These are phyloP conservation scores for Knufia petricola DNA, from an alignment of 2,329 filamentous ascomycete species.

Conservation along the genomic window DNA sequence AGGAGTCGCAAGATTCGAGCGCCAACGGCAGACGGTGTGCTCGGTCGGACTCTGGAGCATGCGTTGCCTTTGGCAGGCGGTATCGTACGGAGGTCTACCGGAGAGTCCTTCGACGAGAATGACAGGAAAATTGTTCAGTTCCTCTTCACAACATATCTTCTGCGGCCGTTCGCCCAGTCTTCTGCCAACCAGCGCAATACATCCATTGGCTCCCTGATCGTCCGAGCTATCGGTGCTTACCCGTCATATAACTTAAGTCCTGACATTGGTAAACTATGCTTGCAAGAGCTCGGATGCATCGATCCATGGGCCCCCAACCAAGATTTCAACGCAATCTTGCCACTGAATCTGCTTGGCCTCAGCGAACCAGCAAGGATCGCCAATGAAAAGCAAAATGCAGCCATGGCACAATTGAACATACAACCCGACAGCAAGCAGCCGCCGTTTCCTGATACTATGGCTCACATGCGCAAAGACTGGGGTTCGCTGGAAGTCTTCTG, in stretches of 20 bases:
- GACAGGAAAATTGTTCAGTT: slow-evolving; percentile 45
- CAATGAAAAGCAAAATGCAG: background rate
- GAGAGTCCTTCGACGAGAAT: slow-evolving; percentile 36
- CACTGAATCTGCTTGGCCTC: background rate
- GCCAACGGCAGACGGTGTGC: slow-evolving; percentile 33
- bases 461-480: slow-evolving; percentile 48
- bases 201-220: slow-evolving; percentile 42
- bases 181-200: slow-evolving; percentile 23
- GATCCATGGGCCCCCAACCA: slow-evolving; percentile 39
- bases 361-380: background rate
- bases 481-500: slow-evolving; percentile 49
- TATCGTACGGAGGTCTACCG: slow-evolving; percentile 18
- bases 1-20: slow-evolving; percentile 34
- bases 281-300: slow-evolving; percentile 55
- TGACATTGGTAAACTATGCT: slow-evolving; percentile 39
- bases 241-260: slow-evolving; percentile 30
- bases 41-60: slow-evolving; percentile 32
- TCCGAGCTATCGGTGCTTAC: slow-evolving; percentile 50
- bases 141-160: slow-evolving; percentile 34
- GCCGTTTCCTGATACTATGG: slow-evolving; percentile 42
- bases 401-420: background rate
- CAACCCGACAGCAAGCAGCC: background rate
- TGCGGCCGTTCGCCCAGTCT: slow-evolving; percentile 33
- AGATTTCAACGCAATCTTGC: background rate
- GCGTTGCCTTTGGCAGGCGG: slow-evolving; percentile 23